Conservation (phyloP, 495 filamentous ascomycete species). For the Xylaria flabelliformis region DNA sequence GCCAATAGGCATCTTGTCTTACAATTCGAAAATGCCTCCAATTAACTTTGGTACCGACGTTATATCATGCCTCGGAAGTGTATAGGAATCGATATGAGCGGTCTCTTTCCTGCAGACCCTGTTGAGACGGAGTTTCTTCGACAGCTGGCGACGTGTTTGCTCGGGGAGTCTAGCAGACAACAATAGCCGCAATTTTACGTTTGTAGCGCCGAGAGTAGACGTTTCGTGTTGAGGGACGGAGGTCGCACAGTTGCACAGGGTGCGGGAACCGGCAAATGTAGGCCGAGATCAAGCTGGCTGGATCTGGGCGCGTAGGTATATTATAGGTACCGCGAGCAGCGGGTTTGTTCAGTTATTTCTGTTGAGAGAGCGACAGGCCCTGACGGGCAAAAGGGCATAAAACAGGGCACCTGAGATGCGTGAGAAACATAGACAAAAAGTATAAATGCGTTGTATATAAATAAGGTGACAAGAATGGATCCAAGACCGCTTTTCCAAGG, state of each 20-base stretch:
- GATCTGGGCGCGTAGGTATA: slow-evolving; percentile 19
- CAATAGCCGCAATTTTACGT: not conserved
- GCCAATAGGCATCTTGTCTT: slow-evolving; percentile 47
- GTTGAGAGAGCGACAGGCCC: slow-evolving; percentile 18
- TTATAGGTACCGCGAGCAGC: slow-evolving; percentile 15
- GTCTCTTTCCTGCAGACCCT: not conserved
- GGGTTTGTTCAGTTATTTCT: not conserved
- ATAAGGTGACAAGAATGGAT: not conserved
- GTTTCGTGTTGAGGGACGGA: slow-evolving; percentile 20
- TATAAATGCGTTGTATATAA: slow-evolving; percentile 8
- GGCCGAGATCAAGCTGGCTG: slow-evolving; percentile 14
- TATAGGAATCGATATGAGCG: not conserved
- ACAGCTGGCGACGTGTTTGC: not conserved
- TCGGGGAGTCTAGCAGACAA: slow-evolving; percentile 12
- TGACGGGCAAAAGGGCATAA: not conserved
- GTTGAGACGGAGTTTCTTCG: not conserved
- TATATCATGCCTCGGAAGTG: slow-evolving; percentile 37
- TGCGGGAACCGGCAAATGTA: slow-evolving; percentile 11
- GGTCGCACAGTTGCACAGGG: slow-evolving; percentile 8
- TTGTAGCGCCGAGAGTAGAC: slow-evolving; percentile 1
- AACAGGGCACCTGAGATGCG: not conserved
- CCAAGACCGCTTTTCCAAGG: not conserved
- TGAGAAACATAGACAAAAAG: slow-evolving; percentile 6
- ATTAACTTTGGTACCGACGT: slow-evolving; percentile 14
- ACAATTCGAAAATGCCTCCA: slow-evolving; percentile 25